Evolutionary conservation across 2,329 filamentous ascomycete genomes (phyloP).

Genomic region (Aspergillus neotritici): DNA sequence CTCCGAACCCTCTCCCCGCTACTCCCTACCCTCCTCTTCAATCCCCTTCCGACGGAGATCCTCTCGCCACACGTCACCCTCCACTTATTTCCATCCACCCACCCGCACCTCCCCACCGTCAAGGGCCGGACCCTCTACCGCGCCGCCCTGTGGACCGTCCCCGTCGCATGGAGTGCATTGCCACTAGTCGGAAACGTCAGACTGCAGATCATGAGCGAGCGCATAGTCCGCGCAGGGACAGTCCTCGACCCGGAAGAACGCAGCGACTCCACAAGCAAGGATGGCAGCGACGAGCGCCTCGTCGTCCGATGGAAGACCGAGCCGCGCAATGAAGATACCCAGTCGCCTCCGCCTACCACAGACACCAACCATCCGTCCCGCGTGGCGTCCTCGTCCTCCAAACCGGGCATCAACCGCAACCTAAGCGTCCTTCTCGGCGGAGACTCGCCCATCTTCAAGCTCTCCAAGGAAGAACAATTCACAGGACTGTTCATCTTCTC

Average conservation of each 20-base stretch:
- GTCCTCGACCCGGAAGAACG: conserved; percentile 32
- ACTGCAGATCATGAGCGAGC: conserved; percentile 80
- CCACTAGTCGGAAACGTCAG: conserved; percentile 86
- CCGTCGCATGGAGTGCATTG: conserved; percentile 89
- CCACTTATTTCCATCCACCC: conserved; percentile 59
- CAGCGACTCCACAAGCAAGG: conserved; percentile 27
- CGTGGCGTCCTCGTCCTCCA: conserved; percentile 16
- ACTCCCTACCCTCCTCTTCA: conserved; percentile 56
- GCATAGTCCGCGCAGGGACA: conserved; percentile 62
- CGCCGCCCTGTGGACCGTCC: conserved; percentile 91
- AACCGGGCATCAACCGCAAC: conserved; percentile 33
- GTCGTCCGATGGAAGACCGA: conserved; percentile 83
- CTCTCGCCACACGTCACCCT: conserved; percentile 58
- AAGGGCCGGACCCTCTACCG: conserved; percentile 85
- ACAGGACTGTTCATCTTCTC: conserved; percentile 91
- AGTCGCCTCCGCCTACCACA: conserved; percentile 6
- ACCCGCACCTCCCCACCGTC: conserved; percentile 73
- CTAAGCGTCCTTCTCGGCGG: conserved; percentile 48
- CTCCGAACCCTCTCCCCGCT: conserved; percentile 57
- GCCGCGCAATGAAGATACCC: conserved; percentile 28
- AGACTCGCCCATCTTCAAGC: conserved; percentile 44
- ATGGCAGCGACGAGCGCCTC: conserved; percentile 62
- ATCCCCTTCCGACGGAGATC: conserved; percentile 57
- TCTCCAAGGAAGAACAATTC: conserved; percentile 67
- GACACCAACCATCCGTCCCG: conserved; percentile 9